A percentile compares a stretch with the other conserved stretches of the same genome.
Conservation (phyloP, 345 rosid genomes). For the Syzygium aromaticum region DNA sequence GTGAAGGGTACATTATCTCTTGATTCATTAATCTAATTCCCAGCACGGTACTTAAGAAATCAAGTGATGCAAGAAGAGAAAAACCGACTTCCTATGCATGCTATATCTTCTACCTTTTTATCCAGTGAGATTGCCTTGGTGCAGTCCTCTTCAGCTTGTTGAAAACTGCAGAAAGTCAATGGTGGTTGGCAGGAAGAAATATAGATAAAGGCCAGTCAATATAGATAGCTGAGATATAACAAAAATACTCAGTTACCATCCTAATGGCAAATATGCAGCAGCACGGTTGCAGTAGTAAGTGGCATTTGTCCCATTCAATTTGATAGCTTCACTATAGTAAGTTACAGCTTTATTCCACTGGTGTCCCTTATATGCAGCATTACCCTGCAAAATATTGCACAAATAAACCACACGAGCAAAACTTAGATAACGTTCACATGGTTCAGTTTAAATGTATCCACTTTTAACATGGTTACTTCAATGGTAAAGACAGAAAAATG, state of each 20-base stretch:
- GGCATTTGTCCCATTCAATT: conserved; percentile 57
- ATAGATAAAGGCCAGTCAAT: neutral
- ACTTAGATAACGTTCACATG: neutral
- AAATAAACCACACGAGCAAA: neutral
- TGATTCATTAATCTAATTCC: neutral
- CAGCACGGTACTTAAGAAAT: neutral
- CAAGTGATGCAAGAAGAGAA: neutral
- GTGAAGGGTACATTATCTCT: neutral
- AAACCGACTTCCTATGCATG: neutral
- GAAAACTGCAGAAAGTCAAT: conserved; percentile 43
- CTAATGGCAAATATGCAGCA: conserved; percentile 79
- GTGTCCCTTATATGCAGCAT: conserved; percentile 72
- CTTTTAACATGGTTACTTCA: neutral
- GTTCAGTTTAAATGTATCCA: neutral
- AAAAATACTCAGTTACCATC: conserved; percentile 33
- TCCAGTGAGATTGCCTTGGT: conserved; percentile 65
- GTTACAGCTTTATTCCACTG: conserved; percentile 85
- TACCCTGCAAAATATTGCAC: conserved; percentile 53
- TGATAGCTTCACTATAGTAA: conserved; percentile 82
- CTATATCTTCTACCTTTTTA: conserved; percentile 46
- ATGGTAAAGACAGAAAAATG: neutral
- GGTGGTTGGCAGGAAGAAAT: neutral
- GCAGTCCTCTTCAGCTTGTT: conserved; percentile 91
- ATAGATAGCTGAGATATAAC: neutral
- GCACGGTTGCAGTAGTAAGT: conserved; percentile 79